Evolutionary conservation across 139 green algal genomes (phyloP).

Genomic region (Chlamydomonas incerta): DNA sequence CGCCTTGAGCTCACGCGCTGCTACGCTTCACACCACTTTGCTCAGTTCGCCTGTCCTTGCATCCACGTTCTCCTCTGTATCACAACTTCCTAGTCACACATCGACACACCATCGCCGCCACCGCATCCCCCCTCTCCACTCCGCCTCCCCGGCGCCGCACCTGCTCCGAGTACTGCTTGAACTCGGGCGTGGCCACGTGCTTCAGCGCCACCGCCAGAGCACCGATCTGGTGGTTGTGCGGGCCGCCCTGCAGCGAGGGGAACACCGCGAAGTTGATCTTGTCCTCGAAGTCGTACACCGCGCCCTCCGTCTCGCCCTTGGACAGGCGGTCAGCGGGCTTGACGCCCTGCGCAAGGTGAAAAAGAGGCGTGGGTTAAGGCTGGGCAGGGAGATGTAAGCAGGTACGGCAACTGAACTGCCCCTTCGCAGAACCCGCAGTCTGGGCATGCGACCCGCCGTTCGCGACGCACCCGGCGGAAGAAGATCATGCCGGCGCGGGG

Average conservation of each 20-base stretch:
- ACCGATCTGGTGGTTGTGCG: slow-evolving; percentile 99
- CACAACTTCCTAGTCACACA: too few species aligned
- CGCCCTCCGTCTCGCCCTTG: slow-evolving; percentile 70
- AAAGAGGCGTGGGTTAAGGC: too few species aligned
- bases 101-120: too few species aligned
- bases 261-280: slow-evolving; percentile 98
- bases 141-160: slow-evolving; percentile 39
- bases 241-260: slow-evolving; percentile 92
- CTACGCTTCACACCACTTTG: too few species aligned
- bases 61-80: too few species aligned
- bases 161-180: slow-evolving; percentile 95
- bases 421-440: too few species aligned
- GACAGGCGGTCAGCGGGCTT: slow-evolving; percentile 72
- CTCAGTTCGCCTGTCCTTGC: too few species aligned
- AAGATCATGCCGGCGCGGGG: slow-evolving; percentile 97
- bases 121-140: too few species aligned
- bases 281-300: slow-evolving; percentile 90
- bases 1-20: too few species aligned
- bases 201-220: slow-evolving; percentile 97
- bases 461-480: slow-evolving; percentile 84
- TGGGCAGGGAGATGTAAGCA: too few species aligned
- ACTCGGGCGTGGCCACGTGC: slow-evolving; percentile 88
- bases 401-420: too few species aligned
- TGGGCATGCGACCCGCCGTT: too few species aligned
- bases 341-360: slow-evolving; percentile 60